phyloP scores from a whole-genome alignment of 2,329 filamentous ascomycete genomes.

The Xylaria sp. region DNA sequence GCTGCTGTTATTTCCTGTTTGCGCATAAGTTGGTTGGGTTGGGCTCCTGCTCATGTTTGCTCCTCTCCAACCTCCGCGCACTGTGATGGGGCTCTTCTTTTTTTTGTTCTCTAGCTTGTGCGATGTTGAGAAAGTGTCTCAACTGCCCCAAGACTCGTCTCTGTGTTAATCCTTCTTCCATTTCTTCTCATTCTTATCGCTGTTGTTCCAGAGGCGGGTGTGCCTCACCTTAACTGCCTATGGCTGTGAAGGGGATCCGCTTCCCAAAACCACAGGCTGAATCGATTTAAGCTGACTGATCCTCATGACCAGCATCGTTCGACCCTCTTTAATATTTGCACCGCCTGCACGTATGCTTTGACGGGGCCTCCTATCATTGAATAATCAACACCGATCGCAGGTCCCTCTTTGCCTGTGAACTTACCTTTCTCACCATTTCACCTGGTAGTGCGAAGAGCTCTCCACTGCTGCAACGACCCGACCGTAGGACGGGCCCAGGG shows the following conservation, averaged over 20 bases:
- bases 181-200: slow-evolving; percentile 27
- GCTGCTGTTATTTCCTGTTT: slow-evolving; percentile 24
- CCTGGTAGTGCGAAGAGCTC: slow-evolving; percentile 20
- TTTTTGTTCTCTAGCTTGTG: background rate
- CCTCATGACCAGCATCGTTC: slow-evolving; percentile 22
- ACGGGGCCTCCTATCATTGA: slow-evolving; percentile 9
- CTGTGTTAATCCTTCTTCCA: slow-evolving; percentile 11
- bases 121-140: slow-evolving; percentile 36
- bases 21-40: slow-evolving; percentile 37
- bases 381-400: slow-evolving; percentile 23
- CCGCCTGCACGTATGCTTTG: slow-evolving; percentile 23
- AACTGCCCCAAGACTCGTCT: slow-evolving; percentile 18
- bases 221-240: slow-evolving; percentile 19
- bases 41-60: slow-evolving; percentile 31
- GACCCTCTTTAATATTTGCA: slow-evolving; percentile 18
- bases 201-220: slow-evolving; percentile 9
- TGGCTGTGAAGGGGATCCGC: slow-evolving; percentile 15
- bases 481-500: slow-evolving; percentile 22
- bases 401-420: slow-evolving; percentile 18
- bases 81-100: slow-evolving; percentile 32
- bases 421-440: slow-evolving; percentile 10
- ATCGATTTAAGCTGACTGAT: slow-evolving; percentile 24
- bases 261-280: slow-evolving; percentile 2
- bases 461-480: slow-evolving; percentile 6
- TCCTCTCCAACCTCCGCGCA: slow-evolving; percentile 40